These are phyloP conservation scores for Hibiscus mutabilis DNA, from an alignment of 345 rosid genomes.

Conservation along the genomic window DNA sequence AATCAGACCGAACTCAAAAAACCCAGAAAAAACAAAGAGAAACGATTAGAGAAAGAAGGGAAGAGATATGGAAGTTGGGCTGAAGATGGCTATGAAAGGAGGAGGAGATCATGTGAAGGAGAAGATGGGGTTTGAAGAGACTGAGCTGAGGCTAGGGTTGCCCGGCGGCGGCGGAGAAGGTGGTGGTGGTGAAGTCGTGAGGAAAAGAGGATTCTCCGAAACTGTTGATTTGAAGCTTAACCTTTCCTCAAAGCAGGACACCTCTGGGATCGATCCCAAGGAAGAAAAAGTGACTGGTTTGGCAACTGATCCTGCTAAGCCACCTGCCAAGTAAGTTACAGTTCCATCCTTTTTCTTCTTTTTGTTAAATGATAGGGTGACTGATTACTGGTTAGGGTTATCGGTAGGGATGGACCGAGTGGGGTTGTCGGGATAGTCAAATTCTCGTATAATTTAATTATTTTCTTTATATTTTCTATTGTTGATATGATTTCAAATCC, in stretches of 20 bases:
- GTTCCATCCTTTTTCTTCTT: neutral
- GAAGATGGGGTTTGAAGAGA: slow-evolving; percentile 52
- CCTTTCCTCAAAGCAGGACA: slow-evolving; percentile 34
- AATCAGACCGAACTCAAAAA: neutral
- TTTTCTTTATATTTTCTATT: too few relatives aligned
- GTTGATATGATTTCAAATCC: too few relatives aligned
- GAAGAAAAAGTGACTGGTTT: neutral
- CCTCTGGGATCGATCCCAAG: slow-evolving; percentile 7
- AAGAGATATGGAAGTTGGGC: slow-evolving; percentile 24
- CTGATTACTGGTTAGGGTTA: too few relatives aligned
- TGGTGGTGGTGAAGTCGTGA: slow-evolving; percentile 27
- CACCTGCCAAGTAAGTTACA: slow-evolving; percentile 55
- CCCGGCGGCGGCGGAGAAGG: slow-evolving; percentile 32
- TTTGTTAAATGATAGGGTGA: too few relatives aligned
- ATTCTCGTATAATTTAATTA: too few relatives aligned
- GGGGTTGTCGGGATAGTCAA: too few relatives aligned
- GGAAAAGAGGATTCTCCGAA: slow-evolving; percentile 70
- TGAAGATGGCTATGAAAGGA: slow-evolving; percentile 12
- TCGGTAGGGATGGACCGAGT: too few relatives aligned
- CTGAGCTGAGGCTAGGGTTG: slow-evolving; percentile 80
- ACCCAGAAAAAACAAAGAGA: neutral
- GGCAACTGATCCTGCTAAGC: slow-evolving; percentile 56
- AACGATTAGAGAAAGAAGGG: slow-evolving; percentile 3
- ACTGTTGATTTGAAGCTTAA: slow-evolving; percentile 80
- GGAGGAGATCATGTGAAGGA: slow-evolving; percentile 16